Base-by-base conservation (phyloP, 2,329 filamentous ascomycete genomes). In the Epichloe glyceriae region DNA sequence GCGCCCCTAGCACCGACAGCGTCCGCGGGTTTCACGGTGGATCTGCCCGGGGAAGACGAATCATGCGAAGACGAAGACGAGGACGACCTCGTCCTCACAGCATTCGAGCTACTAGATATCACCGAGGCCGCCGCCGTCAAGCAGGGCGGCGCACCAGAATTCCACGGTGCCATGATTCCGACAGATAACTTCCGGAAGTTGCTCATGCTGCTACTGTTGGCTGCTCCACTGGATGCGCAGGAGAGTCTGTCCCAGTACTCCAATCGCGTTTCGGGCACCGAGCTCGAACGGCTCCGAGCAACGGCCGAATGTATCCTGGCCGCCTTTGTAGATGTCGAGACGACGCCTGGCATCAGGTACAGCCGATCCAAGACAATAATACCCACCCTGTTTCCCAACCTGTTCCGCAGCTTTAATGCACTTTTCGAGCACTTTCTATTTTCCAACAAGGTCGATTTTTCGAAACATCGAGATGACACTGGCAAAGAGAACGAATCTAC, bases 381-480 rank as follows among this genome's bases (percentile, higher is more conserved):
- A 50, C 75, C 79, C 10, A 67, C 72, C 34, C 76, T 76, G 44
- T 73, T 84, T 49, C 83, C 84, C 1, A 80, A 79, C 58, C 66
- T 89, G 1, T 87, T 89, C 60, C 70, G 76, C 49, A 81, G 83
- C 0, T 75, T 88, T 55, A 80, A 78, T 54, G 74, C 80, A 1
- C 67, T 89, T 1, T 88, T 88, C 61, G 83, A 87, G 56, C 82
- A 83, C 61, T 88, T 89, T 57, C 73, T 88, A 26, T 89, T 88
- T 58, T 84, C 82, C 26, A 84, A 82, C 58, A 82, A 83, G 55
- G 70, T 88, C 20, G 80, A 86, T 57, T 76, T 86, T 49, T 79
- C 77, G 3, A 80, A 76, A 60, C 71, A 67, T 44, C 74, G 72
- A 40, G 53, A 56, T 39, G 56, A 38, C 49, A 12, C 7, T 37